phyloP scores from a whole-genome alignment of 192 early-diverging fungal species.

The Coemansia sp. region DNA sequence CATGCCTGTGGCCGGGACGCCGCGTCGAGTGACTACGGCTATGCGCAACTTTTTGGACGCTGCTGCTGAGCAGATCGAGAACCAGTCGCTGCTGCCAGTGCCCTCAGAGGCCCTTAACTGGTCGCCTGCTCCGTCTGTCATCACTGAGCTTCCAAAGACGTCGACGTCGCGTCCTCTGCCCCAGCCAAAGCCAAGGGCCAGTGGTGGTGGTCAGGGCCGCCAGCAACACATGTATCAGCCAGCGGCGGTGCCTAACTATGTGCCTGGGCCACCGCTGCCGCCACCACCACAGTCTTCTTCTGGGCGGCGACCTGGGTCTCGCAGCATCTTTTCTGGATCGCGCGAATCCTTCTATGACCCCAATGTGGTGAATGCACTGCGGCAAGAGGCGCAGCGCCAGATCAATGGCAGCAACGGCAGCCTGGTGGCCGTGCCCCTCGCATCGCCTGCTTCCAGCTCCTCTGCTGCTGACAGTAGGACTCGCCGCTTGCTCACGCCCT shows the following conservation, averaged over 20 bases:
- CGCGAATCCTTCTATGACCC: slow-evolving; percentile 49
- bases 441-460: slow-evolving; percentile 12
- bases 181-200: slow-evolving; percentile 13
- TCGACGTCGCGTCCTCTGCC: slow-evolving; percentile 8
- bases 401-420: slow-evolving; percentile 50
- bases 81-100: slow-evolving; percentile 28
- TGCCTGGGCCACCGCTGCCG: slow-evolving; percentile 15
- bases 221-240: neutral
- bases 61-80: slow-evolving; percentile 56
- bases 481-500: slow-evolving; percentile 39
- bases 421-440: neutral
- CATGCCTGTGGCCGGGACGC: neutral
- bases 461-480: slow-evolving; percentile 10
- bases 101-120: slow-evolving; percentile 14
- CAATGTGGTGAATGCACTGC: slow-evolving; percentile 51
- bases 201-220: neutral
- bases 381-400: slow-evolving; percentile 54
- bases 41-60: slow-evolving; percentile 56
- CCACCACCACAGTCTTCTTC: neutral
- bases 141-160: neutral
- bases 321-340: slow-evolving; percentile 50
- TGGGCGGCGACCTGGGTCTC: slow-evolving; percentile 18
- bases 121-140: neutral
- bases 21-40: slow-evolving; percentile 42
- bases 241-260: slow-evolving; percentile 6